phyloP scores from a whole-genome alignment of 495 filamentous ascomycete species.

The Aspergillus bertholletiae region DNA sequence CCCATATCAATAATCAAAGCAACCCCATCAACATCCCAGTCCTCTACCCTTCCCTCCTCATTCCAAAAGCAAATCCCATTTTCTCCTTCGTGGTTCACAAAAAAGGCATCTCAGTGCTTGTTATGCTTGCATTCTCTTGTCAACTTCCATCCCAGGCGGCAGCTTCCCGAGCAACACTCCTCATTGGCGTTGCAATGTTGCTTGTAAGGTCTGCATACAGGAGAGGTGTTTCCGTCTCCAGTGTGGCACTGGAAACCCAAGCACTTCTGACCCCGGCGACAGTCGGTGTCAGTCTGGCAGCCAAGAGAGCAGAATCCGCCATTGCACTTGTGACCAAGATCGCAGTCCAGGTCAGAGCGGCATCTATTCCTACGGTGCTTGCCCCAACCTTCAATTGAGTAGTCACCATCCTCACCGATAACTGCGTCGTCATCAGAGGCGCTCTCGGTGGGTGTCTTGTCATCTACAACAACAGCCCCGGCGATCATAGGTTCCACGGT shows the following conservation, averaged over 20 bases:
- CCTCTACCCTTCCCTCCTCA: too few relatives aligned
- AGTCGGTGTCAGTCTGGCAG: constrained; percentile 5
- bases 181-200: constrained; percentile 1
- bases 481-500: background rate
- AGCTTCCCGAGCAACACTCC: constrained; percentile 15
- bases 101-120: background rate
- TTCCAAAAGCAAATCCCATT: too few relatives aligned
- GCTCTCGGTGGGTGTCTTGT: background rate
- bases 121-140: background rate
- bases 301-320: background rate
- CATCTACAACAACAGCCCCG: background rate
- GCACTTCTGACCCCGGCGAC: constrained; percentile 5
- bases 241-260: background rate
- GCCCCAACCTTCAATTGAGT: background rate
- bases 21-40: too few relatives aligned
- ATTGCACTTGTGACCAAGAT: constrained; percentile 3
- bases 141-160: background rate
- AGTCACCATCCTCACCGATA: background rate
- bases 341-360: background rate
- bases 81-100: too few relatives aligned
- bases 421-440: background rate
- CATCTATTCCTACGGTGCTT: background rate
- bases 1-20: too few relatives aligned
- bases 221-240: background rate
- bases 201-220: background rate